Percentiles rank a stretch among this genome's conserved stretches.
phyloP scores from a whole-genome alignment of 1,284 basidiomycete species.

The Earliella scabrosa region DNA sequence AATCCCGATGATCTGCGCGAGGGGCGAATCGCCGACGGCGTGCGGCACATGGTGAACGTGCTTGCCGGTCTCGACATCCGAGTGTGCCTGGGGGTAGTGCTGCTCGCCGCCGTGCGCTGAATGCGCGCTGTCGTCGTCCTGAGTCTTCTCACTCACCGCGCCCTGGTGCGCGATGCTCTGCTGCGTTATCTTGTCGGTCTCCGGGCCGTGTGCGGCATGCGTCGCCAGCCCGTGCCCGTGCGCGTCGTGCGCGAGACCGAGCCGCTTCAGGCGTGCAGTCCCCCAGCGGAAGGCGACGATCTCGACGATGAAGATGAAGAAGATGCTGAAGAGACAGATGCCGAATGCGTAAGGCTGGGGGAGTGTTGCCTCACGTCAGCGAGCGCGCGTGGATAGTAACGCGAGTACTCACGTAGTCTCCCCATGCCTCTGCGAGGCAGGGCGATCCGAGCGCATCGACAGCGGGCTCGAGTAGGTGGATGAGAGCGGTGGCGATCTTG shows the following conservation, averaged over 20 bases:
- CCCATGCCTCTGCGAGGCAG: conserved; percentile 79
- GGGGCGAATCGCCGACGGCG: conserved; percentile 42
- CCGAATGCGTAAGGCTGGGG: conserved; percentile 79
- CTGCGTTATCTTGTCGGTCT: conserved; percentile 34
- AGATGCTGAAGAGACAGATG: conserved; percentile 80
- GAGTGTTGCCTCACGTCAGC: background rate
- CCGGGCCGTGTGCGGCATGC: conserved; percentile 75
- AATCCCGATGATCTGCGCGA: conserved; percentile 85
- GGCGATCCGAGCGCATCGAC: conserved; percentile 70
- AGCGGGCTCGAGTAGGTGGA: conserved; percentile 83
- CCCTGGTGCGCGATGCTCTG: conserved; percentile 16
- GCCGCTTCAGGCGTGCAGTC: conserved; percentile 59
- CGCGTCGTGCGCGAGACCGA: conserved; percentile 60
- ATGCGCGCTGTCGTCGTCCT: conserved; percentile 16
- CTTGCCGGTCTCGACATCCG: conserved; percentile 14
- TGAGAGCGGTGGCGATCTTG: conserved; percentile 91
- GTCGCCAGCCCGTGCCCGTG: conserved; percentile 70
- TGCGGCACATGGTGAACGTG: conserved; percentile 16
- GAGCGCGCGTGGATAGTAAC: background rate
- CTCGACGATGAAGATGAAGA: conserved; percentile 85
- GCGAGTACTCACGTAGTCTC: conserved; percentile 63
- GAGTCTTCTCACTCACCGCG: conserved; percentile 17
- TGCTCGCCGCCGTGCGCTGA: background rate
- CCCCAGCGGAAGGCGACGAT: conserved; percentile 85
- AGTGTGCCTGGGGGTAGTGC: conserved; percentile 20